phyloP scores from a whole-genome alignment of 345 rosid genomes.

The Alliaria petiolata region DNA sequence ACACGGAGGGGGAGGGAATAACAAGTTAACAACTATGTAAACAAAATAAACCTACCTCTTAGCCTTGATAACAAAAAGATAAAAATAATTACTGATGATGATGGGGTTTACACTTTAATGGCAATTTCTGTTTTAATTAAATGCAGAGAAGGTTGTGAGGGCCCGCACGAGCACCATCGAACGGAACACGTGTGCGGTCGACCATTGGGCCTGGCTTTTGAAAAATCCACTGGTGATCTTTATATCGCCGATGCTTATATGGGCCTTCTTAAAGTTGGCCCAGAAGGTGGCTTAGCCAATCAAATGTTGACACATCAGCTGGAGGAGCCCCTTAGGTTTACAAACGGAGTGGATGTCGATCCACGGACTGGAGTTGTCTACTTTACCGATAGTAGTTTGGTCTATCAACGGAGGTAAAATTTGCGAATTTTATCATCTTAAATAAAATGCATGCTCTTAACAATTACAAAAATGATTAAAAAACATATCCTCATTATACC shows the following conservation, averaged over 20 bases:
- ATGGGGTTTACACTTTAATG: neutral
- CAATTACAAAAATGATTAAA: too few species aligned
- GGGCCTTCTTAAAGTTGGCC: conserved; percentile 74
- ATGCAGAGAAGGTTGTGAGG: conserved; percentile 42
- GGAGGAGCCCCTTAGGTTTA: conserved; percentile 41
- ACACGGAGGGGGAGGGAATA: too few species aligned
- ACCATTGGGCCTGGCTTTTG: conserved; percentile 69
- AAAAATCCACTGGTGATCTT: conserved; percentile 49
- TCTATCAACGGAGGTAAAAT: conserved; percentile 57
- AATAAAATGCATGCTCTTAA: too few species aligned
- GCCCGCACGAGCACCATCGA: conserved; percentile 33
- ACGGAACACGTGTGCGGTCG: conserved; percentile 78
- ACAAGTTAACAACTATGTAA: too few species aligned
- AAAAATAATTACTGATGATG: neutral
- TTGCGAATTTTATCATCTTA: neutral
- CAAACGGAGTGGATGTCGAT: conserved; percentile 60
- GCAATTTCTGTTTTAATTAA: neutral
- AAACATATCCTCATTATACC: too few species aligned
- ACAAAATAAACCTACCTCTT: neutral
- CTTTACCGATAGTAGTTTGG: conserved; percentile 68
- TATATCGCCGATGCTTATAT: conserved; percentile 80
- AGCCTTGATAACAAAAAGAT: neutral
- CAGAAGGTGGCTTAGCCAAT: conserved; percentile 67
- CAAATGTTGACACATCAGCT: conserved; percentile 42
- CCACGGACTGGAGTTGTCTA: conserved; percentile 51